Evolutionary conservation across 1,139 yeast genomes (phyloP).

Genomic region (Arxiozyma heterogenica): DNA sequence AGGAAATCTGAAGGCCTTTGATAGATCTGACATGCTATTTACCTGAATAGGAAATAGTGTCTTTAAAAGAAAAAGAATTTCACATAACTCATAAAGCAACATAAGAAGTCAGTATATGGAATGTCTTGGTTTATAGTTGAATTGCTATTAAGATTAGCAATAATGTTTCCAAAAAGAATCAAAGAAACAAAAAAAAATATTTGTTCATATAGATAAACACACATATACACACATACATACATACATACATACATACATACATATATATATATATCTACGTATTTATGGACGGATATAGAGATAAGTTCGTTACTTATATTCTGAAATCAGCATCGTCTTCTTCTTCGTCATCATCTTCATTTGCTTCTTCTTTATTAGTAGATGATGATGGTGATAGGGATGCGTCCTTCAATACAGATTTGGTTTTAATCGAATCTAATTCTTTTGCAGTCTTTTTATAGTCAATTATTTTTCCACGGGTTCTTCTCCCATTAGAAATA

Average conservation of each 20-base stretch:
- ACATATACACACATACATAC: too few relatives aligned
- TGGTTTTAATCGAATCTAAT: conserved; percentile 40
- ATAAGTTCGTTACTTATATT: conserved; percentile 1
- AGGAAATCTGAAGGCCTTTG: too few relatives aligned
- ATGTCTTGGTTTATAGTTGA: too few relatives aligned
- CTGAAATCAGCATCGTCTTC: conserved; percentile 27
- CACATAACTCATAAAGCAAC: too few relatives aligned
- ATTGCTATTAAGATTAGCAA: too few relatives aligned
- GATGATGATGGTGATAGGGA: background rate
- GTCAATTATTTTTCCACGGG: conserved; percentile 84
- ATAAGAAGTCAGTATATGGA: too few relatives aligned
- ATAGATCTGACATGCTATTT: background rate
- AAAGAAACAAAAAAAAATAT: background rate
- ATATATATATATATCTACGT: too few relatives aligned
- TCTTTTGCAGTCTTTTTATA: conserved; percentile 77
- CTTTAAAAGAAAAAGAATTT: background rate
- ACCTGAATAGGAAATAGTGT: background rate
- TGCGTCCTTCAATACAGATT: conserved; percentile 25
- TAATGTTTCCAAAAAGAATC: background rate
- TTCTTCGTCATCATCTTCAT: conserved; percentile 32
- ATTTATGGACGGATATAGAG: too few relatives aligned
- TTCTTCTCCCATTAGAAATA: conserved; percentile 77
- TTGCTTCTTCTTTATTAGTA: conserved; percentile 5
- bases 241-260: too few relatives aligned
- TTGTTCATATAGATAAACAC: background rate